Evolutionary conservation across 2,329 filamentous ascomycete species (phyloP), one percentile per base, ranked within the genome.

Genomic region (Epichloe brachyelytri): DNA sequence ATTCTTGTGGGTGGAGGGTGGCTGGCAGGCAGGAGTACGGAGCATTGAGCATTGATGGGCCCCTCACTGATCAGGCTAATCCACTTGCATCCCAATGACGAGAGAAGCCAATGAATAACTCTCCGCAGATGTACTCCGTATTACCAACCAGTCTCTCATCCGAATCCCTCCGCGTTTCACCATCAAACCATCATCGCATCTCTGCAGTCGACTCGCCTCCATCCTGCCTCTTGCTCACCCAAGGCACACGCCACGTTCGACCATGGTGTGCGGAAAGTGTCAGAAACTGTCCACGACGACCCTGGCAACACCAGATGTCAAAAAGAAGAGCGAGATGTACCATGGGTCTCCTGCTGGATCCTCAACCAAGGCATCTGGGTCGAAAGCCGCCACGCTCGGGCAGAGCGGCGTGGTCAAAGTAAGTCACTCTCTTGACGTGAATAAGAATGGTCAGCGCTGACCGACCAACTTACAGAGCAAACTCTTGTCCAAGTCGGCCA

Each of bases 291-390:
- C 75, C 51, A 79, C 79, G 64, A 83, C 80, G 14, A 60, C 57
- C 17, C 74, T 84, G 51, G 79, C 78, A 54, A 84, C 80, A 0
- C 80, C 80, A 0, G 76, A 72, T 30, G 80, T 84, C 55, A 84
- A 83, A 66, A 80, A 79, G 68, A 83, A 80, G 71, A 78, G 66
- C 60, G 80, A 84, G 49, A 79, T 83, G 68, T 83, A 83, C 63
- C 76, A 79, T 59, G 80, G 80, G 46, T 83, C 79, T 2, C 66
- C 78, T 1, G 69, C 75, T 14, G 50, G 36, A 33, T 52, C 55
- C 12, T 68, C 70, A 20, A 63, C 71, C 51, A 63, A 66, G 54
- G 53, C 63, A 17, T 61, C 65, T 46, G 63, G 62, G 45, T 68
- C 69, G 54, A 73, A 70, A 51, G 73, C 76, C 20, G 68, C 76